Evolutionary conservation across 2,329 filamentous ascomycete species (phyloP), one percentile per base, ranked within the genome.

Genomic region (Alternaria sp.): DNA sequence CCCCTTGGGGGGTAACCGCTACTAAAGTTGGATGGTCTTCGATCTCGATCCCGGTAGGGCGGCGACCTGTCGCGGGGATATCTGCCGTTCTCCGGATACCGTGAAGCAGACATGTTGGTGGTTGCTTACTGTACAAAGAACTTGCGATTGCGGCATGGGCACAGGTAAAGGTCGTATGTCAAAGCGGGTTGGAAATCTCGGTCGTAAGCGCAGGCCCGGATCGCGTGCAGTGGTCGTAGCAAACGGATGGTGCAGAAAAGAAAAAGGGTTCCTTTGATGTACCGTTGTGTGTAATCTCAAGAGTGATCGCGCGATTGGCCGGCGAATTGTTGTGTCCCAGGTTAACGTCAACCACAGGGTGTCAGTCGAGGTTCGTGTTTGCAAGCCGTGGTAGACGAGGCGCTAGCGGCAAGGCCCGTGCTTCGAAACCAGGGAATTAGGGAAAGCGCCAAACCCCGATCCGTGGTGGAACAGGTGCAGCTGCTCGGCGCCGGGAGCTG

Each of bases 11-110:
- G 83, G 73, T 87, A 89, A 30, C 83, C 79, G 63, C 87, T 83
- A 51, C 82, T 83, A 72, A 90, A 88, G 57, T 84, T 87, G n/a
- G 89, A 89, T 54, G 90, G 88, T 59, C 92, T 88, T 61, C 77
- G 68, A 76, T 94, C 91, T 67, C 85, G 85, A 73, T 94, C 91
- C 66, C 85, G 85, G 72, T 93, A 93, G 19, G 81, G 81, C 40
- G 82, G 81, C 15, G 81, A 81, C 57, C 80, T 77, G 67, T 81
- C 82, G 70, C 82, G 81, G 60, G 81, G 71, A 65, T 77, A 79
- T 70, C 77, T 69, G 72, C 65, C 74, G 68, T 67, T 77, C 69
- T 78, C 76, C 58, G 73, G 72, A 63, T 78, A 77, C 54, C 76
- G 72, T 58, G 73, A 76, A 53, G 76, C 73, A 65, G 77, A 79